Evolutionary conservation across 495 filamentous ascomycete genomes (phyloP).

Genomic region (Penicillium subrubescens): DNA sequence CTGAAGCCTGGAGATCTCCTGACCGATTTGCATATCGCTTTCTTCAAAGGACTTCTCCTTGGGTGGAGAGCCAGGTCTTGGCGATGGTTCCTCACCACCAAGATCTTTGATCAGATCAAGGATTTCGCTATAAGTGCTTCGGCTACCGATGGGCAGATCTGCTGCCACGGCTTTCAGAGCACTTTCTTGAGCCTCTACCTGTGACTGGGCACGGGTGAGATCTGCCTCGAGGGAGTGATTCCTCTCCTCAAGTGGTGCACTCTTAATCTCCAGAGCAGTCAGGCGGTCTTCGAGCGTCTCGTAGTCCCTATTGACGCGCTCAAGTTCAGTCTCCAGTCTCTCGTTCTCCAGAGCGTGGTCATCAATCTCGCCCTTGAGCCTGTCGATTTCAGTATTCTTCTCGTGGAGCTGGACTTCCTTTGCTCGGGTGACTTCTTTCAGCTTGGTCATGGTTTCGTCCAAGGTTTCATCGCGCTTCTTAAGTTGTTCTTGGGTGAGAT

Average conservation of each 20-base stretch:
- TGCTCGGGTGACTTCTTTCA: constrained; percentile 38
- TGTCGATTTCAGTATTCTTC: constrained; percentile 44
- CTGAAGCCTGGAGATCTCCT: constrained; percentile 35
- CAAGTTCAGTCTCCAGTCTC: constrained; percentile 41
- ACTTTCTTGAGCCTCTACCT: constrained; percentile 47
- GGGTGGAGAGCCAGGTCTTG: constrained; percentile 13
- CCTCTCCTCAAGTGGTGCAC: constrained; percentile 44
- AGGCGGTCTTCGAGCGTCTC: constrained; percentile 41
- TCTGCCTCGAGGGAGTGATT: constrained; percentile 48
- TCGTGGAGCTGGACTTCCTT: constrained; percentile 42
- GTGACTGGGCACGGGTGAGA: constrained; percentile 43
- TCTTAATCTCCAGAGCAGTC: constrained; percentile 39
- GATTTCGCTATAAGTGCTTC: constrained; percentile 47
- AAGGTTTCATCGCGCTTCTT: constrained; percentile 40
- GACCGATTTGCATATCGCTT: constrained; percentile 27
- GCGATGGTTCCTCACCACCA: constrained; percentile 24
- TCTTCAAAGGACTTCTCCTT: constrained; percentile 26
- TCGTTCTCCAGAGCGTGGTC: constrained; percentile 38
- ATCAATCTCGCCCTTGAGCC: constrained; percentile 44
- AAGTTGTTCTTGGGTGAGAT: constrained; percentile 40
- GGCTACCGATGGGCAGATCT: constrained; percentile 38
- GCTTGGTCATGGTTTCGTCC: constrained; percentile 40
- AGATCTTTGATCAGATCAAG: constrained; percentile 46
- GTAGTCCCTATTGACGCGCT: constrained; percentile 36
- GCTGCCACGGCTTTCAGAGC: constrained; percentile 46